phyloP scores from a whole-genome alignment of 2,329 filamentous ascomycete species.

The Penicillium sp. region DNA sequence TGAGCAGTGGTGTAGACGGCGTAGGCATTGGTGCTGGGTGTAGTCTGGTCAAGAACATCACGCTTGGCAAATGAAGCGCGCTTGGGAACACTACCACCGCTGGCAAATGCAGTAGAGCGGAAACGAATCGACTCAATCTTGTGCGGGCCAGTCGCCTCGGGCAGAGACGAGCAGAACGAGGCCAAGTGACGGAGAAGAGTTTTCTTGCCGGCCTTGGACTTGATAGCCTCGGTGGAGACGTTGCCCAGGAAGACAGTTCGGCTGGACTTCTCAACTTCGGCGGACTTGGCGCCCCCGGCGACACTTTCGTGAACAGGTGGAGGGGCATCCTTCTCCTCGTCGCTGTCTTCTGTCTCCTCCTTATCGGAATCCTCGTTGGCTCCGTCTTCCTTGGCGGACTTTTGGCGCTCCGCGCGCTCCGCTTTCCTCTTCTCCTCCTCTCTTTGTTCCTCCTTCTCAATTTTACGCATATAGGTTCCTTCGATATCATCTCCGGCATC shows the following conservation, averaged over 20 bases:
- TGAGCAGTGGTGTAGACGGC: slow-evolving; percentile 75
- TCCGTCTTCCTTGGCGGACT: slow-evolving; percentile 33
- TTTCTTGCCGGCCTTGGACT: slow-evolving; percentile 77
- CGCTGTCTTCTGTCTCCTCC: slow-evolving; percentile 32
- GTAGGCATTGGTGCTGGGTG: slow-evolving; percentile 91
- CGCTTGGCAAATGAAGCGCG: slow-evolving; percentile 92
- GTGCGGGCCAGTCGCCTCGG: slow-evolving; percentile 54
- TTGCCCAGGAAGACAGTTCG: slow-evolving; percentile 94
- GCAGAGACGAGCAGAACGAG: slow-evolving; percentile 64
- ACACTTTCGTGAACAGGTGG: slow-evolving; percentile 41
- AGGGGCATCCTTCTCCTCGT: slow-evolving; percentile 24
- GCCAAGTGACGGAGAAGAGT: slow-evolving; percentile 71
- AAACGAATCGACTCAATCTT: slow-evolving; percentile 91
- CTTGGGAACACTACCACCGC: slow-evolving; percentile 70
- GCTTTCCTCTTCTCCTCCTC: slow-evolving; percentile 33
- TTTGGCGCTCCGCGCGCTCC: slow-evolving; percentile 40
- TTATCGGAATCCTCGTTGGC: slow-evolving; percentile 28
- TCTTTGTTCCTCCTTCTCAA: slow-evolving; percentile 44
- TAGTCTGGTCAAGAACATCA: slow-evolving; percentile 85
- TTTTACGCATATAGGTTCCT: slow-evolving; percentile 44
- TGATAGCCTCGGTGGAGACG: slow-evolving; percentile 78
- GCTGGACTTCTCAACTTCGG: slow-evolving; percentile 76
- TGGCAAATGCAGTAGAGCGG: slow-evolving; percentile 84
- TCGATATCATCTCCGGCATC: slow-evolving; percentile 48
- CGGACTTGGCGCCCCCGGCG: slow-evolving; percentile 34